phyloP scores from a whole-genome alignment of 2,329 filamentous ascomycete genomes.

The Stagonosporopsis vannaccii region DNA sequence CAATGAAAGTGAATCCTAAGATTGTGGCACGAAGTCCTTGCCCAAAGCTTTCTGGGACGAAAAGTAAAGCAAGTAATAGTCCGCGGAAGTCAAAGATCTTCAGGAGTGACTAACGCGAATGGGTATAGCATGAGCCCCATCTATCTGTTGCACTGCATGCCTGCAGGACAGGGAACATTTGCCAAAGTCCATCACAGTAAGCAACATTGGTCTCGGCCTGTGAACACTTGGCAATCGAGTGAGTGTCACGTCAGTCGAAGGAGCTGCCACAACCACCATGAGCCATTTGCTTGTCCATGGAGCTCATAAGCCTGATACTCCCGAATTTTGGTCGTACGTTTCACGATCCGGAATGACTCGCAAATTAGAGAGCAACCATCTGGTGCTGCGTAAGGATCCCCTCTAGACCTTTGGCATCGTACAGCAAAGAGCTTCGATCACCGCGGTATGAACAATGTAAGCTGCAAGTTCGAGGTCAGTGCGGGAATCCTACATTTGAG shows the following conservation, averaged over 20 bases:
- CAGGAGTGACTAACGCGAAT: conserved; percentile 9
- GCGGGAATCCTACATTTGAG: background rate
- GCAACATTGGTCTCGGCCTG: conserved; percentile 17
- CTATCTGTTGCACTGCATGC: conserved; percentile 17
- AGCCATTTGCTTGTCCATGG: background rate
- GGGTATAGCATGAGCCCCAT: conserved; percentile 2
- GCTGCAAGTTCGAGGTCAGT: background rate
- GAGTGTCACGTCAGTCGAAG: conserved; percentile 13
- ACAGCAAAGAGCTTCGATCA: background rate
- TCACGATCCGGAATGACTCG: background rate
- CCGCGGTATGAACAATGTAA: background rate
- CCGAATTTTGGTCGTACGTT: background rate
- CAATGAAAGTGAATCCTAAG: background rate
- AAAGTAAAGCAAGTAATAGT: conserved; percentile 7
- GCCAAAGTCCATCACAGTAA: conserved; percentile 11
- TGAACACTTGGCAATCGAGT: conserved; percentile 4
- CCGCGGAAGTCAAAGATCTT: conserved; percentile 17
- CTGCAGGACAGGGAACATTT: conserved; percentile 14
- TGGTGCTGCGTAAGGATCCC: background rate
- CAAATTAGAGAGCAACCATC: background rate
- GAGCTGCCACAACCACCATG: background rate
- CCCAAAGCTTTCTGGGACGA: conserved; percentile 13
- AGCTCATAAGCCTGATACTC: background rate
- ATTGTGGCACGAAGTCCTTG: conserved; percentile 10
- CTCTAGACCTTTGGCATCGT: background rate